Evolutionary conservation across 305 asterid genomes (phyloP), one percentile per base, ranked within the genome.

Genomic region (Plantago coronopus): DNA sequence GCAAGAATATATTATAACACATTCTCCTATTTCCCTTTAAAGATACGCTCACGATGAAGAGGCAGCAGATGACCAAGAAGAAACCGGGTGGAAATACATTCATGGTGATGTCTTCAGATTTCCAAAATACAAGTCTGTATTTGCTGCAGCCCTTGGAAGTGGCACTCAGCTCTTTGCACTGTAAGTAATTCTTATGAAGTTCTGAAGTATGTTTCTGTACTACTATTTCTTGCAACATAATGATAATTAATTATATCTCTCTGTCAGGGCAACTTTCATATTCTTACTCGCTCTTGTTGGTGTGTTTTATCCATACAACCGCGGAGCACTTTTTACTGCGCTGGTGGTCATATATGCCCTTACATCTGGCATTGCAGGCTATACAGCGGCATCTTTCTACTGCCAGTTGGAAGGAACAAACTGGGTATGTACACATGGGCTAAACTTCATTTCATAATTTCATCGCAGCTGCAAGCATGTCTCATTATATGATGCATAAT

Each of bases 101-200:
- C 93, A 84, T 72, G 88, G 95, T 43, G 95, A 87, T 75, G 89
- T 83, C 56, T 88, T 88, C 71, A 76, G 96, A 75, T 88, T 73
- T 74, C 96, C 93, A 0, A 79, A 78, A 65, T 67, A 80, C 80
- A 86, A 81, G 69, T 88, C 90, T 7, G 57, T 81, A 59, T 77
- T 88, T 58, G 82, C 95, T 46, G 93, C 96, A 29, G 73, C 86
- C n/a, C 78, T 88, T 56, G 96, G 96, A 62, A 79, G 82, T 75
- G 96, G 95, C 55, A 77, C 93, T 18, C 96, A 88, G 76, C 78
- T 88, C 17, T 83, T 88, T 69, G 76, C 86, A 29, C 64, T 87
- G 95, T 84, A 75, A 81, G 93, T 75, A 57, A 44, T 34, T 53
- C 47, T 43, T 46, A 59, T 22, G 48, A 63, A 57, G 48, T 60